Evolutionary conservation across 495 filamentous ascomycete species (phyloP).

Genomic region (Pyrenopolyporus hunteri): DNA sequence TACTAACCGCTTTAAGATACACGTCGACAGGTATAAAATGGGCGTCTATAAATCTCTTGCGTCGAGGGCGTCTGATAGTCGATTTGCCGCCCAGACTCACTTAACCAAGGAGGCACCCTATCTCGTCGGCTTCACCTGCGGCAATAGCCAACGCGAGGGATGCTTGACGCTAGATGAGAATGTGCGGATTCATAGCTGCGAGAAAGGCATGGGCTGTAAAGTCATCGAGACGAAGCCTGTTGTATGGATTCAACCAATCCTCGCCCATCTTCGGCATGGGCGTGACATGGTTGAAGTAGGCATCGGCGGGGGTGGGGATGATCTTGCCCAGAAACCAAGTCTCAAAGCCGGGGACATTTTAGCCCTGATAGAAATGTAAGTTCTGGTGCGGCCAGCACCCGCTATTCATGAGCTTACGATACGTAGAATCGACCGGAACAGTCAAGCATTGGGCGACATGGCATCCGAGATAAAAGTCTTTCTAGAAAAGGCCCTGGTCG

Average conservation of each 20-base stretch:
- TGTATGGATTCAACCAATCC: constrained; percentile 80
- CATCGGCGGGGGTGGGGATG: constrained; percentile 79
- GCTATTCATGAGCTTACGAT: background rate
- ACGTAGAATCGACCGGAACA: constrained; percentile 28
- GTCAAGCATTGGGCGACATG: constrained; percentile 32
- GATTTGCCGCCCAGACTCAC: constrained; percentile 46
- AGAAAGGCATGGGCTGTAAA: constrained; percentile 70
- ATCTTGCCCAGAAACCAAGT: constrained; percentile 69
- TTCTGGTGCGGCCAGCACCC: background rate
- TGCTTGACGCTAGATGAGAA: constrained; percentile 69
- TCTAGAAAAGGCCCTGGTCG: constrained; percentile 34
- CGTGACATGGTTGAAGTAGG: constrained; percentile 73
- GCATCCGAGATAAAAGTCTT: constrained; percentile 34
- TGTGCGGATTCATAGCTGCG: constrained; percentile 88
- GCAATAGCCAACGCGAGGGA: constrained; percentile 70
- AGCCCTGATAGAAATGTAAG: constrained; percentile 57
- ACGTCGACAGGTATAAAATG: constrained; percentile 82
- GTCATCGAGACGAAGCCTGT: constrained; percentile 60
- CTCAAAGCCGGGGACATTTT: constrained; percentile 52
- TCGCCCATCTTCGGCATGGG: constrained; percentile 62
- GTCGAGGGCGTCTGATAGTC: constrained; percentile 38
- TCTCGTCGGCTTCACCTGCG: constrained; percentile 77
- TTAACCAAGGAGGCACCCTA: constrained; percentile 64
- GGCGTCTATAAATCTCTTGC: constrained; percentile 72
- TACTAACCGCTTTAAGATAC: constrained; percentile 59